A percentile compares a stretch with the other conserved stretches of the same genome.
Conservation (phyloP, 2,329 filamentous ascomycete genomes). For the Sporothrix humicola region DNA sequence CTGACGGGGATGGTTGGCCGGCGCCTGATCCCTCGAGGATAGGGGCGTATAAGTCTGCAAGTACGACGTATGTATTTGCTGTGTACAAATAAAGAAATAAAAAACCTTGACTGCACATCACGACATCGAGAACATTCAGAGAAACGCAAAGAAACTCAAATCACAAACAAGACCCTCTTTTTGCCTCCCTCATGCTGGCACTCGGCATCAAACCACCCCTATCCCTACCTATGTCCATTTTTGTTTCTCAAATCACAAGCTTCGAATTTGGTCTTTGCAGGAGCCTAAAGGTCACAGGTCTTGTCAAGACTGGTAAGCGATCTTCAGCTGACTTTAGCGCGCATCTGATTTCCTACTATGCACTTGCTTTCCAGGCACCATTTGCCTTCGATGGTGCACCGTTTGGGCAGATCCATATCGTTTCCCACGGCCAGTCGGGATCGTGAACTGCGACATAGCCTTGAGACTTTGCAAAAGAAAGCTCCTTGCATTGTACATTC, state of each 20-base stretch:
- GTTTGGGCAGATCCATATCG: background rate
- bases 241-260: background rate
- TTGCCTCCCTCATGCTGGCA: background rate
- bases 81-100: no score
- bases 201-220: background rate
- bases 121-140: background rate
- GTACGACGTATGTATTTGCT: no score
- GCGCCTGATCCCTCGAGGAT: conserved; percentile 8
- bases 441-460: conserved; percentile 6
- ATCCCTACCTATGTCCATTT: background rate
- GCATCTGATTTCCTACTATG: no score
- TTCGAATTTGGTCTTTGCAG: background rate
- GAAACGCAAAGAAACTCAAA: background rate
- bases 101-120: background rate
- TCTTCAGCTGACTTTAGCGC: background rate
- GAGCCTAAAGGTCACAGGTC: background rate
- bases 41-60: no score
- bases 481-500: background rate
- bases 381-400: background rate
- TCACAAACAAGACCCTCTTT: background rate
- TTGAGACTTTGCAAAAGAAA: background rate
- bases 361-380: background rate
- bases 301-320: background rate
- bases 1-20: conserved; percentile 15
- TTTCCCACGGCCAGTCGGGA: background rate